Conservation (phyloP, 1,139 yeast genomes). For the Diutina ranongensis region DNA sequence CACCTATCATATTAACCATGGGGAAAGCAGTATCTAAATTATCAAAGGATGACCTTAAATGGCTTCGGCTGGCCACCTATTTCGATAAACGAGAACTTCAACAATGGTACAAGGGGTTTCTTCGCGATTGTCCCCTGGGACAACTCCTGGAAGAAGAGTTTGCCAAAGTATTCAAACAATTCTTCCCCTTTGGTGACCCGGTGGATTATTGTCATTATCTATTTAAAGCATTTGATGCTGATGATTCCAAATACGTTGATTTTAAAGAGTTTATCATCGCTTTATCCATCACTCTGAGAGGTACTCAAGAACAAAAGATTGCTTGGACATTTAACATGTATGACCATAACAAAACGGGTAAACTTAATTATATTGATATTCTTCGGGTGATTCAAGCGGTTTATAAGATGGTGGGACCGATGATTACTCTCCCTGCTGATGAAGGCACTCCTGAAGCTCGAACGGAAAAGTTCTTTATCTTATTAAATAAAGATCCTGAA, state of each 20-base stretch:
- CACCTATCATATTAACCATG: conserved; percentile 30
- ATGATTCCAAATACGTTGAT: conserved; percentile 71
- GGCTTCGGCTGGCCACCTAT: conserved; percentile 76
- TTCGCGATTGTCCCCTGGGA: conserved; percentile 90
- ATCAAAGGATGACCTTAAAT: conserved; percentile 80
- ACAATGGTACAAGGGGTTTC: conserved; percentile 96
- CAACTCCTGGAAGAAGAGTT: conserved; percentile 81
- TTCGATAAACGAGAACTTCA: conserved; percentile 91
- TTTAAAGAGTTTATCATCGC: conserved; percentile 91
- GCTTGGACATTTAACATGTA: conserved; percentile 82
- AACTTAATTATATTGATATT: conserved; percentile 66
- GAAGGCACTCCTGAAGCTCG: conserved; percentile 88
- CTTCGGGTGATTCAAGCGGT: conserved; percentile 70
- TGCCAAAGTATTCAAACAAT: conserved; percentile 85
- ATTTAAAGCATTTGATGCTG: conserved; percentile 81
- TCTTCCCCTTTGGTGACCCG: conserved; percentile 98
- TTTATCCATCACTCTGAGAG: conserved; percentile 79
- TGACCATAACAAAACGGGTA: conserved; percentile 72
- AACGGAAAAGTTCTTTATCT: conserved; percentile 65
- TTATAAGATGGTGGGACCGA: conserved; percentile 91
- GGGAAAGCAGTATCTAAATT: conserved; percentile 92
- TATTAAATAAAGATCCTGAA: conserved; percentile 61
- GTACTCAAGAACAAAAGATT: conserved; percentile 75
- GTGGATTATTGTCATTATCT: conserved; percentile 81
- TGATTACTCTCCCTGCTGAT: conserved; percentile 86